Conservation (phyloP, 768 basidiomycete genomes). For the Pleurotus tuber-regium region DNA sequence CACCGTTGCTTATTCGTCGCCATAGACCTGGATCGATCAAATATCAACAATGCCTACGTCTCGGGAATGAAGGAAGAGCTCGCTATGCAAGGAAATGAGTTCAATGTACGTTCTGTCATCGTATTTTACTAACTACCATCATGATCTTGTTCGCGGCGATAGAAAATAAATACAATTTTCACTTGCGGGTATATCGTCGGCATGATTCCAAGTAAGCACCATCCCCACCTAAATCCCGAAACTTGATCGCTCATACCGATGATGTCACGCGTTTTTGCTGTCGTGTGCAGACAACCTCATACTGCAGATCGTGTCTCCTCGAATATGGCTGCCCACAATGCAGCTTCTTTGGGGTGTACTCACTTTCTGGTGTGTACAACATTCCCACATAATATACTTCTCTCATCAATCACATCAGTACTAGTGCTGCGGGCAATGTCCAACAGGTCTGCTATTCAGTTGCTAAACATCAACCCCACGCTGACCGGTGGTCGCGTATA, state of each 20-base stretch:
- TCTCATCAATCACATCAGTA: conserved; percentile 32
- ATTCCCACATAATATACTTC: conserved; percentile 3
- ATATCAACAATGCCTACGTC: conserved; percentile 73
- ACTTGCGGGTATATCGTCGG: conserved; percentile 76
- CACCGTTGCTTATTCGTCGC: conserved; percentile 9
- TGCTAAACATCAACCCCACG: background rate
- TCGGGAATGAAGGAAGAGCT: conserved; percentile 78
- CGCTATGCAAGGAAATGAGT: conserved; percentile 59
- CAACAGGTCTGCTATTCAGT: conserved; percentile 41
- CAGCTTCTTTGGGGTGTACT: conserved; percentile 65
- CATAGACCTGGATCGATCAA: conserved; percentile 64
- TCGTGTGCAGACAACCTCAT: conserved; percentile 70
- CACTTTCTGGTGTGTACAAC: conserved; percentile 51
- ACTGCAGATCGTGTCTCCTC: conserved; percentile 58
- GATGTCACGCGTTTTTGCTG: background rate
- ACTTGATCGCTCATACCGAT: conserved; percentile 8
- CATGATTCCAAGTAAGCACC: conserved; percentile 59
- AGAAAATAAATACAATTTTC: conserved; percentile 70
- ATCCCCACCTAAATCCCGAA: too few species aligned
- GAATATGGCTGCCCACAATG: conserved; percentile 66
- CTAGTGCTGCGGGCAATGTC: conserved; percentile 52
- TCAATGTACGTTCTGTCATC: conserved; percentile 41
- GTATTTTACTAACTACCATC: conserved; percentile 7
- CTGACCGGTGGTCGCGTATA: conserved; percentile 19
- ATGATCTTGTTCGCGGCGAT: conserved; percentile 4